A percentile compares a stretch with the other conserved stretches of the same genome.
phyloP scores from a whole-genome alignment of 1,284 basidiomycete species.

The Mycosarcoma mackinlayi region DNA sequence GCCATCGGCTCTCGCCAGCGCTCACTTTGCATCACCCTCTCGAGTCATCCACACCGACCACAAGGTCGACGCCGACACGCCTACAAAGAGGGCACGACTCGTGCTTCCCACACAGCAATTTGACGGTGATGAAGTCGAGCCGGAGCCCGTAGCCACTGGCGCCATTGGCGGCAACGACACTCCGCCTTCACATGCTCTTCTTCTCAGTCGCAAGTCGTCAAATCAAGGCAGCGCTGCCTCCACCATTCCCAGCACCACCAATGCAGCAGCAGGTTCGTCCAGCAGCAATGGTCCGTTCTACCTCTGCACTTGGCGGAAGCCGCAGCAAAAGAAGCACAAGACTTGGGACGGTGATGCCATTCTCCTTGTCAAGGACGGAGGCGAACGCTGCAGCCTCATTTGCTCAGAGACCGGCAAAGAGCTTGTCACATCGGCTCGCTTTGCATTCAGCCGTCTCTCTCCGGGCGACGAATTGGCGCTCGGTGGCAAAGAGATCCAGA shows the following conservation, averaged over 20 bases:
- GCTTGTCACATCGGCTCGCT: conserved; percentile 35
- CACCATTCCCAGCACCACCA: background rate
- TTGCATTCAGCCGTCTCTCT: conserved; percentile 35
- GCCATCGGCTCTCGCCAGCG: conserved; percentile 10
- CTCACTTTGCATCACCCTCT: conserved; percentile 11
- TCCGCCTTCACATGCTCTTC: conserved; percentile 31
- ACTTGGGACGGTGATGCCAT: conserved; percentile 79
- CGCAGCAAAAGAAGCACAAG: conserved; percentile 82
- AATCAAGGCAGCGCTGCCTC: conserved; percentile 2
- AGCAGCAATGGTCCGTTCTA: conserved; percentile 53
- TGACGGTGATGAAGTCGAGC: conserved; percentile 7
- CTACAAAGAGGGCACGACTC: conserved; percentile 32
- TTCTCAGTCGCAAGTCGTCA: conserved; percentile 24
- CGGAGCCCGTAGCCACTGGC: background rate
- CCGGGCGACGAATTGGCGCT: conserved; percentile 54
- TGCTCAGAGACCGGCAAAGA: conserved; percentile 56
- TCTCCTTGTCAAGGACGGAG: conserved; percentile 53
- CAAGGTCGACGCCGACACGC: background rate
- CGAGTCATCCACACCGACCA: conserved; percentile 1
- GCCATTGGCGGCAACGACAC: conserved; percentile 10
- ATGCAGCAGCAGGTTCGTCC: conserved; percentile 16
- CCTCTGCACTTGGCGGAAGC: conserved; percentile 73
- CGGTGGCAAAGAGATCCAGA: conserved; percentile 57
- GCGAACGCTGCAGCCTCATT: conserved; percentile 49
- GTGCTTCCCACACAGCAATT: conserved; percentile 35